Base-by-base conservation (phyloP, 352 stramenopile species). In the Globisporangium apiculatum region DNA sequence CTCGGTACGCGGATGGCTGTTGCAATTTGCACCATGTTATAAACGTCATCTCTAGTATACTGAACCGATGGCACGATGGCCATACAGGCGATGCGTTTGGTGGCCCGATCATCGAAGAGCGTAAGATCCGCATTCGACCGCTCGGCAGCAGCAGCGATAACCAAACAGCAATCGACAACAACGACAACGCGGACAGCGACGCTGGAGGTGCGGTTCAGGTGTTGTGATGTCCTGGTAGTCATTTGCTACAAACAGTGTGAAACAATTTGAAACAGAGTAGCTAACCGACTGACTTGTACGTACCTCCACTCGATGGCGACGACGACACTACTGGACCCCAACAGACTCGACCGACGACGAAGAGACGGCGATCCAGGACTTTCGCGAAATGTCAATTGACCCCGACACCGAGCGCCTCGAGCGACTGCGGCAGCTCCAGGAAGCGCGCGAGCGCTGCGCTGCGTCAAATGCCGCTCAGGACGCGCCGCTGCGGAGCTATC, bases 71-170 rank as follows among this genome's bases (percentile, higher is more conserved):
- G 3, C 24, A 15, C 3, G 0, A 53, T 18, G 51, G 36, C 18
- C 18, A 10, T 40, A 4, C 49, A 70, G 83, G 85, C 15, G 67
- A 92, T 48, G 76, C 66, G 53, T 89, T 83, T 54, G 85, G 85
- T 4, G 85, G 92, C 65, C 80, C 79, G 3, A 73, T 92, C n/a
- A 89, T 93, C 24, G 65, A 71, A 38, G 86, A 95, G 55, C 77
- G 86, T 17, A 86, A 86, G 71, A 93, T 95, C 53, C 82, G 82
- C 38, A 92, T 93, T 36, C 60, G 62, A 37, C 58, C 53, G 48
- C 59, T 68, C 48, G 67, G 52, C 17, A 65, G 58, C 7, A 53
- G 48, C 37, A 46, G 17, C 11, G 41, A 61, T 14, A 65, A 73
- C 41, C 51, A 71, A 5, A 54, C 38, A 6, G 55, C 24, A 37